Base-by-base conservation (phyloP, 108 stramenopile species). In the Aurantiochytrium sp. region DNA sequence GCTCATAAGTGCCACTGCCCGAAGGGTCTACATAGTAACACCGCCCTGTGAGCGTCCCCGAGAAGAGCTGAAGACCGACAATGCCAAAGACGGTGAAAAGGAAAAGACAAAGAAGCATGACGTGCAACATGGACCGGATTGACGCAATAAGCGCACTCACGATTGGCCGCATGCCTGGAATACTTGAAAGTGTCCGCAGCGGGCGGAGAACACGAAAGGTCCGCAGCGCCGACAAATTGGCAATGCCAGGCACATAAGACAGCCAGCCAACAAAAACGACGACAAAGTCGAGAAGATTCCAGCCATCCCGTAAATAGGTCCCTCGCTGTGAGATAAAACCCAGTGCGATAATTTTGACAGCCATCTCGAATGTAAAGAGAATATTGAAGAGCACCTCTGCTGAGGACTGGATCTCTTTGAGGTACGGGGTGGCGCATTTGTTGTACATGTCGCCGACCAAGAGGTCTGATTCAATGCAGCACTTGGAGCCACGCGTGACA, bases 191-290 rank as follows among this genome's bases (percentile, higher is more conserved):
- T 3, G 95, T 94, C 43, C 94, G 87, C 44, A 96, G 90, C 5
- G 95, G 95, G 12, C 95, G 92, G 14, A 96, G 91, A 42, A 95
- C 95, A 4, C 95, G 83, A 29, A 95, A 93, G 29, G 93, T 93
- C 18, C 96, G 90, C 42, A 96, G 58, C 19, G 90, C 92, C 0
- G 89, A 89, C 83, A 96, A 89, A 49, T 95, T 95, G 1, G 95
- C 94, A 19, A 95, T 64, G 51, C 91, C 92, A 4, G 95, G 93
- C 42, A 94, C 58, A 44, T 93, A 87, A 4, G 43, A 29, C 12
- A 87, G 42, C 73, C 55, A 58, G 18, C 88, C 89, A 16, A 93
- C 88, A 5, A 94, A 53, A 21, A 96, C 95, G 44, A 95, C 94
- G 57, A 93, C 58, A 71, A 94, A 94, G 44, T 94, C 94, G 21